Evolutionary conservation across 768 basidiomycete genomes (phyloP), one percentile per base, ranked within the genome.

Genomic region (Lactifluus hygrophoroides): DNA sequence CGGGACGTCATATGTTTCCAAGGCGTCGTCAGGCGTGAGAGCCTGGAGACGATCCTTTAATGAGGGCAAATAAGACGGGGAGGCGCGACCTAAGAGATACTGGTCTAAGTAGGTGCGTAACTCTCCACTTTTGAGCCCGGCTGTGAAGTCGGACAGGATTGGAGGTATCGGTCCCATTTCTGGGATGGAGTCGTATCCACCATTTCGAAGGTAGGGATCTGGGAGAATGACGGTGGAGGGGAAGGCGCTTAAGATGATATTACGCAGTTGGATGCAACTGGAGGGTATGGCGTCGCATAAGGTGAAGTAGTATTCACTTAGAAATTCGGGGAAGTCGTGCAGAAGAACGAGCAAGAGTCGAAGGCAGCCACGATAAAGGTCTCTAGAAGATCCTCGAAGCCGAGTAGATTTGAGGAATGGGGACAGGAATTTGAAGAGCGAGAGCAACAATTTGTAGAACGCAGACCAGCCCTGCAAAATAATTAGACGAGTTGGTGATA

Each of bases 311-410:
- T 94, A 93, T 74, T 94, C 93, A 70, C 87, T 91, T 61, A 98
- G 78, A 77, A 98, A 98, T 61, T 97, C 96, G 51, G 96, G 96
- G 78, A 98, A 98, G 73, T 98, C 96, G 72, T 99, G 94, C 19
- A 99, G 83, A 51, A 99, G 85, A 57, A 98, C 93, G 47, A 99
- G 81, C 48, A 99, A 83, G 30, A 99, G 80, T 35, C 94, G 84
- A 46, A 96, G 77, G 21, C 93, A 82, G 21, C 93, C 96, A 43
- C 90, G 85, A 76, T 94, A 97, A 43, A 99, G 80, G 62, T 91
- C 88, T 43, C 88, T 81, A 21, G 88, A 86, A 5, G 93, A 85
- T 23, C 81, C 78, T 63, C 88, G 83, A 43, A 98, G 79, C 64
- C 90, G 84, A 13, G 86, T 83, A 32, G 86, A 81, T 67, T 85